These are phyloP conservation scores for Boletus tomentosulus DNA, from an alignment of 768 basidiomycete species.

Conservation along the genomic window DNA sequence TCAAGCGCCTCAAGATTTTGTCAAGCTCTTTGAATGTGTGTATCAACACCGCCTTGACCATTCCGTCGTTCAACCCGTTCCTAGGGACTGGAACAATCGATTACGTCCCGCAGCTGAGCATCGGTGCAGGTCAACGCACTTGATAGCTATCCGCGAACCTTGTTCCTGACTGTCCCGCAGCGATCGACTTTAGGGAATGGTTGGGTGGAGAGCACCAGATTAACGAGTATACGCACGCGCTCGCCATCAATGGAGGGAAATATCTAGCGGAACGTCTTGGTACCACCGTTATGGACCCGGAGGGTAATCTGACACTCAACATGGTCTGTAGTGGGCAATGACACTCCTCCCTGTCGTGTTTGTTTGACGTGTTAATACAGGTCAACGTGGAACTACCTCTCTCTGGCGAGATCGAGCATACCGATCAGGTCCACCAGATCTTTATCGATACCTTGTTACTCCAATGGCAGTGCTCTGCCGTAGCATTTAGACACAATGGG, in stretches of 20 bases:
- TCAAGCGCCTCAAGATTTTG: constrained; percentile 36
- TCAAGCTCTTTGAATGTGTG: constrained; percentile 46
- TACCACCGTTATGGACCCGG: constrained; percentile 59
- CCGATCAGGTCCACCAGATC: constrained; percentile 12
- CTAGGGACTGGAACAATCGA: constrained; percentile 67
- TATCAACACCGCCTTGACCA: not conserved
- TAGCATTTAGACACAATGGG: constrained; percentile 21
- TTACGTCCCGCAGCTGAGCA: constrained; percentile 47
- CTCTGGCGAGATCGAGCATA: constrained; percentile 21
- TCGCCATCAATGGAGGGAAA: constrained; percentile 66
- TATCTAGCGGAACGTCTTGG: constrained; percentile 55
- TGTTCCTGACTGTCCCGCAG: constrained; percentile 32
- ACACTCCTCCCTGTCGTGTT: not conserved
- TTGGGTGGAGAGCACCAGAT: constrained; percentile 76
- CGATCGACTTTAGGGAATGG: constrained; percentile 67
- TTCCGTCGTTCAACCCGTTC: not conserved
- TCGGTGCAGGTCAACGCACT: constrained; percentile 42
- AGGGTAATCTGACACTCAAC: constrained; percentile 55
- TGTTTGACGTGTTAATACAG: constrained; percentile 15
- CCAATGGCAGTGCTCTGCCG: constrained; percentile 17
- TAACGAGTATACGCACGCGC: constrained; percentile 60
- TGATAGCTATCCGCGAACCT: not conserved
- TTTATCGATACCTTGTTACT: constrained; percentile 17
- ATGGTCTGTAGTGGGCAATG: constrained; percentile 47
- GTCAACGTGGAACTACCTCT: constrained; percentile 41